Base-by-base conservation (phyloP, 2,329 filamentous ascomycete genomes). In the Calonectria pauciramosa region DNA sequence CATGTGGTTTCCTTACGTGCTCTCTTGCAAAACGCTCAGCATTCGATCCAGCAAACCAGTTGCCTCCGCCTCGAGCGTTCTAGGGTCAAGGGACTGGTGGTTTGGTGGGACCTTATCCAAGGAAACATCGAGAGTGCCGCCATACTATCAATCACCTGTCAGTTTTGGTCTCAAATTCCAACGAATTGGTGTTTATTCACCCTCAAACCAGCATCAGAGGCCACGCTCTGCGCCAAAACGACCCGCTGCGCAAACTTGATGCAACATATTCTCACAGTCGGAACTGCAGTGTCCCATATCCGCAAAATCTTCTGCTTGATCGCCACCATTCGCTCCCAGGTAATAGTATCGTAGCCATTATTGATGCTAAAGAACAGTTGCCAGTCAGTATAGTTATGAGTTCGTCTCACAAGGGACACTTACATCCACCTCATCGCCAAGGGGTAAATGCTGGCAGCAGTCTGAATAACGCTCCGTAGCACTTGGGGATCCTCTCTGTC, bases 181-280 rank as follows among this genome's bases (percentile, higher is more conserved):
- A 38, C 18, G 47, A 51, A 20, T 2, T 30, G 7, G 41, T 38
- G 23, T 44, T 54, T 26, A 16, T 77, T 74, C 91, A 98, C 95
- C 88, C 95, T 93, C 79, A 94, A 94, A 83, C 99, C 96, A 71
- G 92, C 89, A 79, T 95, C 94, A 73, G 93, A 87, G 60, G 95
- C 95, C n/a, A 93, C 93, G 14, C 95, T 98, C 85, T 99, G 96
- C 23, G 96, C 95, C 78, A 98, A 91, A 56, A 99, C 94, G 56
- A 99, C 95, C 77, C 95, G 93, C 87, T 99, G 96, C 47, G 95
- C 94, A 85, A 99, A 99, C 86, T 99, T 99, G 89, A 99, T 94
- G 87, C 97, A 99, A 88, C 96, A 98, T 84, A 99, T 93, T 80
- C 93, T 93, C 76, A 99, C 91, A 3, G 95, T 94, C 16, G 93